A percentile compares a stretch with the other conserved stretches of the same genome.
Evolutionary conservation across 352 stramenopile species (phyloP).

Genomic region (Pilasporangium apinafurcum): DNA sequence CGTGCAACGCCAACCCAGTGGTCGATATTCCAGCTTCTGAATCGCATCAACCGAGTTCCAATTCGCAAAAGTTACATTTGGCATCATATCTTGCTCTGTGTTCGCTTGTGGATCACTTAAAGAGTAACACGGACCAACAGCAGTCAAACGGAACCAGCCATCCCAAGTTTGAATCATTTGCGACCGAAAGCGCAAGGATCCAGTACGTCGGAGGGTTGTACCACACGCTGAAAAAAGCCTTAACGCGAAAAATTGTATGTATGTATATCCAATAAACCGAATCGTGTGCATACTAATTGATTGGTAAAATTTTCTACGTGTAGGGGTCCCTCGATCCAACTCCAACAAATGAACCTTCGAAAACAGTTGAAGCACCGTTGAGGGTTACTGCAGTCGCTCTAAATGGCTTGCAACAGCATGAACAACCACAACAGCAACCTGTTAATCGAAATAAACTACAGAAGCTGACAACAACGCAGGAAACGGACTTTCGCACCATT

Average conservation of each 20-base stretch:
- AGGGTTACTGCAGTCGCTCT: too few relatives aligned
- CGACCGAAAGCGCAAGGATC: slow-evolving; percentile 14
- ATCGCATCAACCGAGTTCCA: not conserved
- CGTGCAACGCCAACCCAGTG: not conserved
- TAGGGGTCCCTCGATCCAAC: too few relatives aligned
- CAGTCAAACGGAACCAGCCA: slow-evolving; percentile 4
- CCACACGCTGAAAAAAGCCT: slow-evolving; percentile 14
- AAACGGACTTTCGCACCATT: too few relatives aligned
- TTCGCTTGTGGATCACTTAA: slow-evolving; percentile 26
- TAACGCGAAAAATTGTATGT: slow-evolving; percentile 1
- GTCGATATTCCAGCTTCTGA: not conserved
- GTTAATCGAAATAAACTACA: too few relatives aligned
- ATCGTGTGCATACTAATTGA: too few relatives aligned
- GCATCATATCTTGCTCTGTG: slow-evolving; percentile 43
- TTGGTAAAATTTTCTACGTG: too few relatives aligned
- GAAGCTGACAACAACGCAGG: too few relatives aligned
- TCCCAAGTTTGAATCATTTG: slow-evolving; percentile 18
- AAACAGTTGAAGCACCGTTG: too few relatives aligned
- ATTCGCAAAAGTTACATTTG: slow-evolving; percentile 1
- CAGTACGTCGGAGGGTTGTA: slow-evolving; percentile 34
- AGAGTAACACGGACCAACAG: not conserved
- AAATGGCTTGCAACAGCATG: too few relatives aligned
- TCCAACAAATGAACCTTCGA: too few relatives aligned
- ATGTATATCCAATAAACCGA: too few relatives aligned
- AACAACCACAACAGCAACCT: too few relatives aligned